Base-by-base conservation (phyloP, 202 grass and related monocot genomes). In the Zoysia matrella region DNA sequence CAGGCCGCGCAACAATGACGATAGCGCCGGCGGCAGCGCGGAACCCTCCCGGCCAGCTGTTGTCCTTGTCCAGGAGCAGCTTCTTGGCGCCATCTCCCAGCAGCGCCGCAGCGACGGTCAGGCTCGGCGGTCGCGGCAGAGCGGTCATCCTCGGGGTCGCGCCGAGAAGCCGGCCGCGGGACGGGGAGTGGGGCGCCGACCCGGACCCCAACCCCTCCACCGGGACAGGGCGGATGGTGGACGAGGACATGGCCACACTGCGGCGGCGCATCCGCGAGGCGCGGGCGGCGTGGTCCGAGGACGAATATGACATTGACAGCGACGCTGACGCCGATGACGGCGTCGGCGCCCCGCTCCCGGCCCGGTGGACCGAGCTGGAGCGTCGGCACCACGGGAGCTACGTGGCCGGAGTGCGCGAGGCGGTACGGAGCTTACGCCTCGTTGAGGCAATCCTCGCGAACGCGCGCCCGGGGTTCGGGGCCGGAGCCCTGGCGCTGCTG, bases 181-280 rank as follows among this genome's bases (percentile, higher is more conserved):
- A 58, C 56, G 43, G 58, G 60, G 60, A 63, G 36, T 47, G 77
- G 72, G 85, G 73, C 8, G 8, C 52, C 77, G 76, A 69, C 56
- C 50, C 72, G 66, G 5, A 67, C 30, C 30, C 30, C 30, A 36
- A 36, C 58, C 71, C 51, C 10, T 69, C 77, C 10, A n/a, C 52
- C 18, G 66, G 61, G 67, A 68, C 67, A 12, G 79, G 82, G 5
- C 44, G 75, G 64, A 66, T 89, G 60, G 90, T 92, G 45, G 90
- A 92, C 80, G 80, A 81, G 76, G 81, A 80, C 80, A 92, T 92
- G 90, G 77, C 13, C 67, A 73, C 87, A 67, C 90, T 92, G 69
- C 86, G 83, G 30, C 52, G 77, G 44, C 83, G 86, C 60, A 89
- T 92, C 48, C 90, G 80, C 67, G 76, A 92, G 83, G 80, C 47